Evolutionary conservation across 2,329 filamentous ascomycete species (phyloP), one percentile per base, ranked within the genome.

Genomic region (Aspergillus pseudonomiae): DNA sequence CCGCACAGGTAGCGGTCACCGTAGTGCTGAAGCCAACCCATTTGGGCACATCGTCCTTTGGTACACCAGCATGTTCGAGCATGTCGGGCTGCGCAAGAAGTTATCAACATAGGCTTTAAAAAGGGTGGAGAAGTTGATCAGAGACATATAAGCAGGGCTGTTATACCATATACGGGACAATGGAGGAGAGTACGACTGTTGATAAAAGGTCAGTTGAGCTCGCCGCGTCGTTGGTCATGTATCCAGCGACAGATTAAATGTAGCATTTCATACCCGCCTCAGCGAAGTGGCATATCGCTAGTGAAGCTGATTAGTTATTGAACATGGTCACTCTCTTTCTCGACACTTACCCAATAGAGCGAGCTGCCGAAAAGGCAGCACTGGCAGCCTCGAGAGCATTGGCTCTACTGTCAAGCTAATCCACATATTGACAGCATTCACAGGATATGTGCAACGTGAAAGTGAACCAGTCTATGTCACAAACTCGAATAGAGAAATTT

Each of bases 251-350:
- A 16, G 21, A n/a, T 14, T 26, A n/a, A 21, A 24, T 24, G 43
- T 19, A 6, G 14, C 32, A 36, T 41, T 41, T 70, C 66, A 62
- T 78, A 79, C 78, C 71, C 54, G 91, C 91, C 75, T 94, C 91
- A 65, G 91, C 89, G 72, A 94, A 91, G 73, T 91, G 86, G 74
- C 90, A 92, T 80, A 93, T 85, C 74, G 90, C 91, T 93, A 68
- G 28, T 59, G 56, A 28, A 48, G 3, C 3, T 26, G 45, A 19
- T 48, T 2, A 60, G 55, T 26, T 12, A 26, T 6, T 14, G 24
- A 4, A 16, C 14, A n/a, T 32, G 19, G n/a, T 32, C 19, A 4
- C 12, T 12, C 1, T 19, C 1, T 34, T 19, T 0, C 41, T n/a
- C 19, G 3, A 53, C 11, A 21, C 74, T 83, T 84, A 93, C 91